Base-by-base conservation (phyloP, 768 basidiomycete genomes). In the Hortiboletus campestris region DNA sequence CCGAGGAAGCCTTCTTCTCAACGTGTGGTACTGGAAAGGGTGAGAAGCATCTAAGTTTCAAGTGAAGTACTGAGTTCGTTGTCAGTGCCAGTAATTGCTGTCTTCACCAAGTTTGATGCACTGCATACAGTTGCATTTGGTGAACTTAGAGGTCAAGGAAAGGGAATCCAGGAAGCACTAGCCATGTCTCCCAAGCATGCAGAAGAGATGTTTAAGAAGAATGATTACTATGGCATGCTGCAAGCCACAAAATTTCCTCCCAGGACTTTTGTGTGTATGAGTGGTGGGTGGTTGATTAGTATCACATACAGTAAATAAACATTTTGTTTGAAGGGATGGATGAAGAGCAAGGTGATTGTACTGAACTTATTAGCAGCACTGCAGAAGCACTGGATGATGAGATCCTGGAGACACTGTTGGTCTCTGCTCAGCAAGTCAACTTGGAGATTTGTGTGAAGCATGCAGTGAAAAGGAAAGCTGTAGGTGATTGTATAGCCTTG, bases 31-130 rank as follows among this genome's bases (percentile, higher is more conserved):
- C 65, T 4, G 56, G 55, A 36, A 42, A 10, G 19, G 47, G 59
- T 64, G 11, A 46, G 51, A 7, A 1, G 6, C 12, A 14, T 16
- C 3, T 35, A 35, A 43, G 1, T 55, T 19, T 51, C 1, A 20
- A 51, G 35, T 54, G 16, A 28, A 10, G 20, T 4, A 4, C 29
- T 53, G 16, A 53, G 16, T 5, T 28, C 17, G 6, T 34, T 3
- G 11, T 28, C 36, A 78, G 76, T 77, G 22, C 76, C 76, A 6
- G 69, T 76, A 2, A 63, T 78, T 28, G 68, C 66, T 0, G 44
- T 78, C 31, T 75, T 77, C 57, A 76, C 73, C 1, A 76, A 76
- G 49, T 69, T 70, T 39, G 75, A 77, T 55, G 68, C 61, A 22
- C 47, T 74, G 10, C 49, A 67, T 39, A 38, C n/a, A 34, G 47